phyloP scores from a whole-genome alignment of 352 stramenopile genomes.

The Phytophthora pisi region DNA sequence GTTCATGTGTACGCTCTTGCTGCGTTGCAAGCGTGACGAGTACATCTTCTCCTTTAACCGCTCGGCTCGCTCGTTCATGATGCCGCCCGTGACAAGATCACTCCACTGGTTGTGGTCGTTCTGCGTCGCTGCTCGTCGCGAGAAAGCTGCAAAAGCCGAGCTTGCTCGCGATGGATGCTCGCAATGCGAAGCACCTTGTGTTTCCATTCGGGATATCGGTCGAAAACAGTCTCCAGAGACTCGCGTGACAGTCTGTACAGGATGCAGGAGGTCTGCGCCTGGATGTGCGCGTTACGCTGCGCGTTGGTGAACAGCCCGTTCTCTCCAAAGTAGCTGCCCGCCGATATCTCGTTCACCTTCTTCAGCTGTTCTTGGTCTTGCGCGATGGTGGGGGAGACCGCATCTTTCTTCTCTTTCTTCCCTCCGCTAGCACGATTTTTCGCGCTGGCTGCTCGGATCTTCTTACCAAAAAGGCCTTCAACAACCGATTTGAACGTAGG shows the following conservation, averaged over 20 bases:
- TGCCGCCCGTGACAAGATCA: conserved; percentile 15
- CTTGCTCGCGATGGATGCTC: conserved; percentile 57
- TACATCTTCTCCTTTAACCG: not conserved
- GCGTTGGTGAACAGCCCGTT: conserved; percentile 64
- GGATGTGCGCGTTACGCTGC: conserved; percentile 49
- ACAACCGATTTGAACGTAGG: not conserved
- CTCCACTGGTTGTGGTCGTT: conserved; percentile 3
- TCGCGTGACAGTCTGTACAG: conserved; percentile 61
- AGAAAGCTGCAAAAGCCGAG: conserved; percentile 29
- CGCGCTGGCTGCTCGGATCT: not conserved
- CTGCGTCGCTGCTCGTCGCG: conserved; percentile 15
- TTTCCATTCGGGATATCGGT: conserved; percentile 72
- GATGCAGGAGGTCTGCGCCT: conserved; percentile 60
- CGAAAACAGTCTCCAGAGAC: conserved; percentile 72
- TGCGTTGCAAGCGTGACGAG: not conserved
- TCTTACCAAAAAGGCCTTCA: not conserved
- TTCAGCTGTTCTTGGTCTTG: conserved; percentile 29
- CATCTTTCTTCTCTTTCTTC: not conserved
- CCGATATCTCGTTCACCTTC: conserved; percentile 56
- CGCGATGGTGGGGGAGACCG: not conserved
- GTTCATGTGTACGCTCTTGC: not conserved
- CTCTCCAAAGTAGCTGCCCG: conserved; percentile 70
- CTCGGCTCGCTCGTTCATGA: conserved; percentile 31
- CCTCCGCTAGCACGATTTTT: not conserved
- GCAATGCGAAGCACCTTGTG: conserved; percentile 68